Evolutionary conservation across 331 rosid genomes (phyloP).

Genomic region (Malus hybrid): DNA sequence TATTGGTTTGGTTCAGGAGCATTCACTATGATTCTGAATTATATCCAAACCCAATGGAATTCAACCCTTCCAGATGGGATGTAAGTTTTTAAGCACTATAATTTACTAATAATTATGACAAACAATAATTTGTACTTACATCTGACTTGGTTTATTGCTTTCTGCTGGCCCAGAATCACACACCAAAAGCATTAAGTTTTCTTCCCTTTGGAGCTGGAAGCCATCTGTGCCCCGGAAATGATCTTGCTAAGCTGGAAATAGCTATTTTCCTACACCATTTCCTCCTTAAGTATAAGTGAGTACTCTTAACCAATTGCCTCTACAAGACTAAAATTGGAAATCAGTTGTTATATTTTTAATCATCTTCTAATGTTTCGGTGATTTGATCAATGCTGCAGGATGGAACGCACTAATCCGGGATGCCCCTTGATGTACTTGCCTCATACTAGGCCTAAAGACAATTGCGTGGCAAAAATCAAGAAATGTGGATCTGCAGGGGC

Average conservation of each 20-base stretch:
- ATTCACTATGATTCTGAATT: conserved; percentile 81
- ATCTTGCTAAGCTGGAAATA: conserved; percentile 85
- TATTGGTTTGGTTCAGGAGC: conserved; percentile 70
- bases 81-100: conserved; percentile 28
- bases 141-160: background rate
- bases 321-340: background rate
- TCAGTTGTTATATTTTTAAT: background rate
- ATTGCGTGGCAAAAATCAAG: conserved; percentile 60
- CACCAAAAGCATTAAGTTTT: conserved; percentile 61
- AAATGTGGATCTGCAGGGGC: conserved; percentile 8
- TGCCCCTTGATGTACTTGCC: conserved; percentile 58
- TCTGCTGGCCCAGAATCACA: conserved; percentile 22
- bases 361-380: background rate
- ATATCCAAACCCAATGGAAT: conserved; percentile 68
- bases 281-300: conserved; percentile 57
- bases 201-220: conserved; percentile 86
- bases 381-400: conserved; percentile 27
- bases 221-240: conserved; percentile 83
- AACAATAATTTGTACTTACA: background rate
- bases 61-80: conserved; percentile 78
- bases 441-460: conserved; percentile 66
- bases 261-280: conserved; percentile 72
- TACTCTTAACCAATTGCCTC: background rate
- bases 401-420: conserved; percentile 46
- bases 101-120: background rate